Base-by-base conservation (phyloP, 2,329 filamentous ascomycete genomes). In the Aureobasidium zeae region DNA sequence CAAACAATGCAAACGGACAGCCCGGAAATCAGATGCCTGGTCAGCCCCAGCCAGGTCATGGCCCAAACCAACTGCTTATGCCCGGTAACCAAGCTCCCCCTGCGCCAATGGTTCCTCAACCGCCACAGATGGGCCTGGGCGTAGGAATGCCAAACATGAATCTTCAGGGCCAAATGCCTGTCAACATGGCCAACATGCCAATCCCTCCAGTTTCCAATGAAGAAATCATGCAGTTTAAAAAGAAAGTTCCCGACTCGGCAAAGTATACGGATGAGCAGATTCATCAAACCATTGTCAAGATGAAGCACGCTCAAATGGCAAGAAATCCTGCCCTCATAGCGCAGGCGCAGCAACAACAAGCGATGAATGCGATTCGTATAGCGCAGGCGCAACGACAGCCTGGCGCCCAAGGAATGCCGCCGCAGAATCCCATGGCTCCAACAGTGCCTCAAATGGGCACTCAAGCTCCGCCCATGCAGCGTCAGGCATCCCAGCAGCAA, bases 181-280 rank as follows among this genome's bases (percentile, higher is more conserved):
- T 17, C 25, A 51, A 34, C 13, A 39, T 46, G 42, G 20, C 15
- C 41, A 46, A 42, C 31, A 33, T 42, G 30, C 44, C 47, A 24
- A 35, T 55, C 3, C 56, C 47, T n/a, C 59, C 53, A 25, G 57
- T 63, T 16, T 63, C 62, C 0, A 54, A 58, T 4, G 58, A 67
- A 36, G 67, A 71, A 13, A n/a, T n/a, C n/a, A 54, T 71, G 13
- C 55, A 62, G 34, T 15, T 59, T 64, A 48, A 61, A 67, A 25
- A 47, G 38, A 16, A 26, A 24, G 21, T 20, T 24, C 7, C 46
- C 51, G 10, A 32, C 44, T 13, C 31, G 46, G 9, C 50, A 57
- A 16, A 58, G 58, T n/a, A 60, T 36, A 59, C 55, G 3, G 68
- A 72, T 48, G 68, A 71, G 3, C 60, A 67, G 39, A 54, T 72